These are phyloP conservation scores for Ceratocystis huliohia DNA, from an alignment of 2,329 filamentous ascomycete species.

Conservation along the genomic window DNA sequence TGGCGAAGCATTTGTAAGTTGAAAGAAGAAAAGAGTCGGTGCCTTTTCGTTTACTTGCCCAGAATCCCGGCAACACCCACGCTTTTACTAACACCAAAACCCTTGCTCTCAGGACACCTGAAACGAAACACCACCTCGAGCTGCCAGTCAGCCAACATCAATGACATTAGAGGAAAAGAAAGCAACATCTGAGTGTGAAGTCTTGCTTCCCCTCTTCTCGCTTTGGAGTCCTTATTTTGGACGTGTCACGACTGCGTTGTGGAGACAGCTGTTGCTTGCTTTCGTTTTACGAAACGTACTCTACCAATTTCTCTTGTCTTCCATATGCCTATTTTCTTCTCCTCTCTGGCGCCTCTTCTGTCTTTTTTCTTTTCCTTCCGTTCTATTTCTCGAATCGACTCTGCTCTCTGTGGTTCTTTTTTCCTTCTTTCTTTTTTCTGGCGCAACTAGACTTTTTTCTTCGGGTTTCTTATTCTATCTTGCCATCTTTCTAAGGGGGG, in stretches of 20 bases:
- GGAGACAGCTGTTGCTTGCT: no score
- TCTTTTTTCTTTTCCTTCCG: neutral
- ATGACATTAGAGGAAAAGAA: no score
- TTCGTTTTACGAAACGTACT: neutral
- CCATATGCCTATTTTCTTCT: no score
- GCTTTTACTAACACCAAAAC: no score
- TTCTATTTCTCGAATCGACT: neutral
- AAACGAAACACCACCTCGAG: no score
- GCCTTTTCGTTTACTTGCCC: neutral
- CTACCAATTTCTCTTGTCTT: neutral
- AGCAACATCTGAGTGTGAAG: no score
- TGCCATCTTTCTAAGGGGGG: neutral
- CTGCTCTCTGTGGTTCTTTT: neutral
- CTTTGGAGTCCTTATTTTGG: no score
- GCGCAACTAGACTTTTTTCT: conserved; percentile 1
- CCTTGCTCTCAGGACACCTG: no score
- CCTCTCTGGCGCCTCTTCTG: neutral
- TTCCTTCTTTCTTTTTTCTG: neutral
- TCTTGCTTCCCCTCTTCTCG: no score
- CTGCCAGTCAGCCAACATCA: no score
- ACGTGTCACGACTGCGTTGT: no score
- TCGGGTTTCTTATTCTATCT: neutral
- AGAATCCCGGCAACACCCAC: no score
- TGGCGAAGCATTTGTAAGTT: neutral
- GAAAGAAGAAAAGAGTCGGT: neutral